A percentile compares a stretch with the other conserved stretches of the same genome.
Evolutionary conservation across 108 stramenopile species (phyloP).

Genomic region (Skeletonema potamos): DNA sequence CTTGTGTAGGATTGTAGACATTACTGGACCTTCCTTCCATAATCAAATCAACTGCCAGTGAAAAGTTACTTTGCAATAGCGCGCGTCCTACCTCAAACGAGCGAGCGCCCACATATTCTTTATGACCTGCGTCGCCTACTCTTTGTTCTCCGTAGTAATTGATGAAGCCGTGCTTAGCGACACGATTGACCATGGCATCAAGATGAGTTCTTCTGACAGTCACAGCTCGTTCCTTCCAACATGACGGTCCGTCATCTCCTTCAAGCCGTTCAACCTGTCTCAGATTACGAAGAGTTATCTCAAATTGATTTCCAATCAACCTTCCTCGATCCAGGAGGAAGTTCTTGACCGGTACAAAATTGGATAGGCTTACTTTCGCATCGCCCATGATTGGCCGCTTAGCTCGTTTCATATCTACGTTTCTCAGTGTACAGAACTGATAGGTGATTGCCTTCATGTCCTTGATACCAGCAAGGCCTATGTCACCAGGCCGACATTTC

Average conservation of each 20-base stretch:
- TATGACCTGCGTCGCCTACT: slow-evolving; percentile 67
- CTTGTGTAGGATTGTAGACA: slow-evolving; percentile 38
- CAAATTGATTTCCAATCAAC: slow-evolving; percentile 74
- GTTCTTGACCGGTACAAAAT: slow-evolving; percentile 14
- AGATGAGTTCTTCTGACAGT: slow-evolving; percentile 51
- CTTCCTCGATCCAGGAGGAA: slow-evolving; percentile 55
- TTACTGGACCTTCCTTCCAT: slow-evolving; percentile 61
- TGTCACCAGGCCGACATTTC: slow-evolving; percentile 66
- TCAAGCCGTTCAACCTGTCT: slow-evolving; percentile 44
- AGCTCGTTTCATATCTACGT: slow-evolving; percentile 30
- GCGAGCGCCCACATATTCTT: slow-evolving; percentile 59
- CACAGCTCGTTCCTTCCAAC: slow-evolving; percentile 42
- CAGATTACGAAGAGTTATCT: slow-evolving; percentile 60
- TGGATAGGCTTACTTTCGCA: slow-evolving; percentile 29
- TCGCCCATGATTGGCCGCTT: slow-evolving; percentile 33
- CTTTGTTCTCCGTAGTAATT: slow-evolving; percentile 91
- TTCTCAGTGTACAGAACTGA: slow-evolving; percentile 78
- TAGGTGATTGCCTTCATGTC: slow-evolving; percentile 87
- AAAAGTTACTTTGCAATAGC: slow-evolving; percentile 67
- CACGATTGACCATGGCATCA: slow-evolving; percentile 51
- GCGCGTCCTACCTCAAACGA: slow-evolving; percentile 82
- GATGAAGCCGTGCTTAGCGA: slow-evolving; percentile 68
- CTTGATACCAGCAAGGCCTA: slow-evolving; percentile 83
- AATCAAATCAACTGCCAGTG: slow-evolving; percentile 65
- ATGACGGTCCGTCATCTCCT: neutral